Evolutionary conservation across 2,329 filamentous ascomycete species (phyloP).

Genomic region (Ceratocystis harringtonii): DNA sequence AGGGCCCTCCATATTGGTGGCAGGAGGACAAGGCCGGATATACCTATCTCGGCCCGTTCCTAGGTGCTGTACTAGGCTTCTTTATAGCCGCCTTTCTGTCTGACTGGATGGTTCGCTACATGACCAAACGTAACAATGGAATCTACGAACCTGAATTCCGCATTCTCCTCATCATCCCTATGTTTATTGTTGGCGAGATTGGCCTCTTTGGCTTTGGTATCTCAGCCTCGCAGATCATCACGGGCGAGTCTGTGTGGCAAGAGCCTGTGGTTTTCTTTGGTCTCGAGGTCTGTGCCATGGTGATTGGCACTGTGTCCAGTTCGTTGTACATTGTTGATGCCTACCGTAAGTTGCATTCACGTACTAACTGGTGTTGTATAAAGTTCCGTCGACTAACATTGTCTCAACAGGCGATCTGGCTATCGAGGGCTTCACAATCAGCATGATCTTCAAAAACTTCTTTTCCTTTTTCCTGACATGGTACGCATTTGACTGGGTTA

Average conservation of each 20-base stretch:
- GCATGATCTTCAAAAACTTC: constrained; percentile 88
- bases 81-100: constrained; percentile 56
- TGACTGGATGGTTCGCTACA: constrained; percentile 53
- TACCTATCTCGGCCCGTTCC: constrained; percentile 70
- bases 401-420: constrained; percentile 50
- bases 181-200: constrained; percentile 60
- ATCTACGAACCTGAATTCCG: constrained; percentile 88
- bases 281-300: constrained; percentile 76
- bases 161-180: constrained; percentile 66
- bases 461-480: constrained; percentile 79
- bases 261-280: constrained; percentile 71
- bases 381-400: constrained; percentile 16
- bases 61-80: constrained; percentile 70
- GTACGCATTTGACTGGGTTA: constrained; percentile 71
- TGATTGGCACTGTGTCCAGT: constrained; percentile 73
- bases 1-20: constrained; percentile 70
- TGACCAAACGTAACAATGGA: constrained; percentile 63
- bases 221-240: constrained; percentile 45
- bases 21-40: constrained; percentile 70
- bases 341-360: constrained; percentile 46
- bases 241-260: constrained; percentile 49
- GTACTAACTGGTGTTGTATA: constrained; percentile 3
- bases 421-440: constrained; percentile 76
- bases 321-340: constrained; percentile 87
- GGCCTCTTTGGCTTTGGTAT: constrained; percentile 77